Evolutionary conservation across 805 yeast species (phyloP).

Genomic region (Saccharomycopsis guyanensis): DNA sequence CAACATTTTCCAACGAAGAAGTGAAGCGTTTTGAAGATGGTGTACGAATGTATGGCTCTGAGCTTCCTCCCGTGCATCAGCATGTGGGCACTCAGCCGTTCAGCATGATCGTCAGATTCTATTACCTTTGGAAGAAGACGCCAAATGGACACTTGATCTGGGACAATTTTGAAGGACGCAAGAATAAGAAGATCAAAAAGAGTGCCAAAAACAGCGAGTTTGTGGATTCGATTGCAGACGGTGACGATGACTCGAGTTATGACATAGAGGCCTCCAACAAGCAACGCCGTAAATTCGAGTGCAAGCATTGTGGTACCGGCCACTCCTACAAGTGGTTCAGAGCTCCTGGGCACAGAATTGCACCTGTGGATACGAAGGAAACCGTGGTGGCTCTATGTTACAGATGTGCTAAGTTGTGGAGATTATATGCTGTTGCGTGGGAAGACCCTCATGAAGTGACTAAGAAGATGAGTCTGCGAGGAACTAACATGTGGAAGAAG

Average conservation of each 20-base stretch:
- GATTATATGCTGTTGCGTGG: constrained; percentile 85
- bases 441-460: constrained; percentile 65
- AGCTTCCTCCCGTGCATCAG: constrained; percentile 63
- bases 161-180: constrained; percentile 73
- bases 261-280: constrained; percentile 44
- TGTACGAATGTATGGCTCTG: constrained; percentile 66
- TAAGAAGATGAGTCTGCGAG: constrained; percentile 34
- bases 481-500: constrained; percentile 48
- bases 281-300: constrained; percentile 39
- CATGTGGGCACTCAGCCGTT: constrained; percentile 67
- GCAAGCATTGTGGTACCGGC: constrained; percentile 65
- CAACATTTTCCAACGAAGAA: constrained; percentile 63
- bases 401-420: constrained; percentile 87
- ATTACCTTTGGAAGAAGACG: constrained; percentile 90
- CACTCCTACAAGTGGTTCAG: constrained; percentile 59
- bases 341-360: constrained; percentile 51
- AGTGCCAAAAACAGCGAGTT: constrained; percentile 20
- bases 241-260: constrained; percentile 65
- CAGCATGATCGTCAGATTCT: constrained; percentile 77
- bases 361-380: constrained; percentile 28
- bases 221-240: constrained; percentile 33
- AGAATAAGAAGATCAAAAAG: constrained; percentile 42
- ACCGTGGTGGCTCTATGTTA: constrained; percentile 60
- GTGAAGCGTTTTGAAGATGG: constrained; percentile 64
- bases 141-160: constrained; percentile 66